Evolutionary conservation across 257 asterid species (phyloP), one percentile per base, ranked within the genome.

Genomic region (Solanum microdontum): DNA sequence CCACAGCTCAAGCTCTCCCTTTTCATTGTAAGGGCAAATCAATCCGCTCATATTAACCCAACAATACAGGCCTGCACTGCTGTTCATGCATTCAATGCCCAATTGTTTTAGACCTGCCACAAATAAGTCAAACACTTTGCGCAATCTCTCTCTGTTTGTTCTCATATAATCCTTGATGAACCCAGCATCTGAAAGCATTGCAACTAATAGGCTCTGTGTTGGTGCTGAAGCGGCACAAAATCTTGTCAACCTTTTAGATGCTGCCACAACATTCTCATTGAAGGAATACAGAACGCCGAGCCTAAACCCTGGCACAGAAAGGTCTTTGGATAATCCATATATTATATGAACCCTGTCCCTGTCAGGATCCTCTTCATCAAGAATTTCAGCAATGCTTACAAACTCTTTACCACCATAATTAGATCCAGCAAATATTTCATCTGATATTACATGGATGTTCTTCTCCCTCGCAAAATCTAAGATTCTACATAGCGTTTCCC

Each of bases 1-100:
- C 95, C 98, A 97, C 82, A 97, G 90, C 87, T 96, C 99, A 87
- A 95, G 95, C 96, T 97, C 99, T 87, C 99, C 99, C 88, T 95
- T 93, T 92, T 95, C 98, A 76, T 90, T 94, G 77, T 93, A 93
- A 32, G 98, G 97, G 76, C 89, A 88, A 60, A 97, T 94, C 84
- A 97, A 92, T 87, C 92, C 87, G 95, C 98, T 96, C 99, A 97
- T 93, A 89, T 97, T 90, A n/a, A 93, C 97, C 99, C 99, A 97
- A 88, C 98, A 95, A 89, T 93, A 96, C 23, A 95, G 91, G 48
- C 99, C 99, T 33, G 95, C 98, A 80, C 91, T 92, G 91, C 98
- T 93, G 90, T 92, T 93, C 55, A 91, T 86, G 87, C 93, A 94
- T 88, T 92, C 93, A 74, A 97, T 82, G 83, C 99, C 98, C 73